Percentiles rank a stretch among this genome's conserved stretches.
phyloP scores from a whole-genome alignment of 768 basidiomycete species.

The Stropharia rugosoannulata region DNA sequence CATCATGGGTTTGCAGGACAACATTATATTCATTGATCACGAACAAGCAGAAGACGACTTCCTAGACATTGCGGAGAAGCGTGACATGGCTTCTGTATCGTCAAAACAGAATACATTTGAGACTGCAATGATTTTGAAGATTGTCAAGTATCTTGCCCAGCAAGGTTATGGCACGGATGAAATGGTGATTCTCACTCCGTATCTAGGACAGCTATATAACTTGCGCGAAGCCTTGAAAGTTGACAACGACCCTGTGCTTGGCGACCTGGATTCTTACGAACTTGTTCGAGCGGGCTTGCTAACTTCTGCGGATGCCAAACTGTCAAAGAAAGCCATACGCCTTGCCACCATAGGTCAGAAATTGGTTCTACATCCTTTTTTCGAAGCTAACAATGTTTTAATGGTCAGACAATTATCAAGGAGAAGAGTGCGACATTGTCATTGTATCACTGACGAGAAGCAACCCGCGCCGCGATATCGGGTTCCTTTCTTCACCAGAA shows the following conservation, averaged over 20 bases:
- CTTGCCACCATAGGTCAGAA: slow-evolving; percentile 63
- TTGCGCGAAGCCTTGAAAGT: slow-evolving; percentile 44
- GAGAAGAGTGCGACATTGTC: slow-evolving; percentile 73
- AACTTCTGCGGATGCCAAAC: slow-evolving; percentile 32
- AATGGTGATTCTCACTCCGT: slow-evolving; percentile 68
- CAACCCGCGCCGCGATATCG: slow-evolving; percentile 54
- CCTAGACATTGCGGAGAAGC: slow-evolving; percentile 36
- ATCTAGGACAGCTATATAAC: slow-evolving; percentile 61
- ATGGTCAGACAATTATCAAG: slow-evolving; percentile 68
- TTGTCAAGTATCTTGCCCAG: slow-evolving; percentile 62
- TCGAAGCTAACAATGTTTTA: not conserved
- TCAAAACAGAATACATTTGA: slow-evolving; percentile 66
- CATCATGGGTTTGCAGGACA: slow-evolving; percentile 53
- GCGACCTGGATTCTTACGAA: slow-evolving; percentile 61
- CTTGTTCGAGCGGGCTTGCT: slow-evolving; percentile 57
- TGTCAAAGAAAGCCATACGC: slow-evolving; percentile 46
- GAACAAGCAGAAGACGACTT: slow-evolving; percentile 51
- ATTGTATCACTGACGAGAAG: slow-evolving; percentile 61
- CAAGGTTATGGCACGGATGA: slow-evolving; percentile 65
- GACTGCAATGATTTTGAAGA: slow-evolving; percentile 63
- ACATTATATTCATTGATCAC: slow-evolving; percentile 65
- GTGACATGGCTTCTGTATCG: slow-evolving; percentile 44
- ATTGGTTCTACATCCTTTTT: not conserved
- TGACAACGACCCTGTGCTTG: slow-evolving; percentile 58
- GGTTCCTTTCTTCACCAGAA: slow-evolving; percentile 72